phyloP scores from a whole-genome alignment of 805 yeast species.

The Sugiyamaella chiloensis region DNA sequence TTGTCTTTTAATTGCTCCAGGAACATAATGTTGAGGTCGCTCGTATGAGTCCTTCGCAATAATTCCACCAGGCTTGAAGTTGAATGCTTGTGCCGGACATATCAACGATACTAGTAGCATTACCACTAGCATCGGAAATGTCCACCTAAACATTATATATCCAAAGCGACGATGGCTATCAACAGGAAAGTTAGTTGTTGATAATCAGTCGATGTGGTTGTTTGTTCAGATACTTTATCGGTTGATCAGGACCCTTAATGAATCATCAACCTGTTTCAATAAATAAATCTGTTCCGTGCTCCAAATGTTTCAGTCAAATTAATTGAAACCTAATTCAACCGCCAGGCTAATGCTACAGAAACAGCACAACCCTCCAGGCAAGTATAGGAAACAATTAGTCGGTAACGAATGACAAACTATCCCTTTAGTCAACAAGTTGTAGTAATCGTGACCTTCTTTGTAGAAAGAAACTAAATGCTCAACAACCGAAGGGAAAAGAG shows the following conservation, averaged over 20 bases:
- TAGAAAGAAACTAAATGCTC: no score
- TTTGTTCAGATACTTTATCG: no score
- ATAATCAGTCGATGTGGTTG: no score
- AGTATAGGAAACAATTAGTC: not conserved
- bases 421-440: no score
- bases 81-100: not conserved
- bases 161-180: no score
- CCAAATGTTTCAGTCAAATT: conserved; percentile 6
- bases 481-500: no score
- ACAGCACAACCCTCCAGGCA: not conserved
- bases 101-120: not conserved
- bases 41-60: conserved; percentile 8
- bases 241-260: no score
- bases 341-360: not conserved
- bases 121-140: no score
- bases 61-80: not conserved
- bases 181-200: no score
- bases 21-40: conserved; percentile 20
- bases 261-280: no score
- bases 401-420: not conserved
- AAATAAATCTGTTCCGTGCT: not conserved
- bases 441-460: no score
- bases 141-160: no score
- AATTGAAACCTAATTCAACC: conserved; percentile 9
- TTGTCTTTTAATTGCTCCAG: conserved; percentile 20